These are phyloP conservation scores for Aquilaria agallochum DNA, from an alignment of 441 rosid genomes.

Conservation along the genomic window DNA sequence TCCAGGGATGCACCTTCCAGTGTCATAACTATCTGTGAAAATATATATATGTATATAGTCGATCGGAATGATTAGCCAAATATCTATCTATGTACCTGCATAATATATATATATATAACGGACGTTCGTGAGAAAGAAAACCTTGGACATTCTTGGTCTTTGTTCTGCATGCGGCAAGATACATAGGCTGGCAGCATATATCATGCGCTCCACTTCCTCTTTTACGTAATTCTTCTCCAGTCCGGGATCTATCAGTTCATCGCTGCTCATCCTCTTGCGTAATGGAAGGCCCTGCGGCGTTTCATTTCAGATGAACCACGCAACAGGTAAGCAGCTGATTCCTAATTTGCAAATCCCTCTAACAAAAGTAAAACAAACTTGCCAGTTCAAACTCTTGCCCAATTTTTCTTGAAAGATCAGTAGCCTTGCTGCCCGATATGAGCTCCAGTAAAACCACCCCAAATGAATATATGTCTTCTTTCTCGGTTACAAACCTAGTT, in stretches of 20 bases:
- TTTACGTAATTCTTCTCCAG: conserved; percentile 22
- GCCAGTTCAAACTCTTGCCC: conserved; percentile 48
- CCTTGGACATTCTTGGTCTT: conserved; percentile 47
- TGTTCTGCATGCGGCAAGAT: conserved; percentile 33
- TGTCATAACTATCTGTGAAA: conserved; percentile 41
- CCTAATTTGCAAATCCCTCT: neutral
- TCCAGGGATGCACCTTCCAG: conserved; percentile 38
- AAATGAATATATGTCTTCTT: conserved; percentile 51
- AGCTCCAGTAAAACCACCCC: conserved; percentile 52
- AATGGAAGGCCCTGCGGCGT: conserved; percentile 35
- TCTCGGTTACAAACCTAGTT: conserved; percentile 47
- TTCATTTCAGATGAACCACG: neutral
- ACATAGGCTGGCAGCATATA: conserved; percentile 46
- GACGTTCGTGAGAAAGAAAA: neutral
- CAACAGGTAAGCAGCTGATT: neutral
- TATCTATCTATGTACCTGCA: neutral
- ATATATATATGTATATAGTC: neutral
- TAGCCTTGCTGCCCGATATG: conserved; percentile 37
- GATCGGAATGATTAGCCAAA: neutral
- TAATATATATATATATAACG: neutral
- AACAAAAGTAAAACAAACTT: conserved; percentile 5
- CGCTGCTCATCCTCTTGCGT: conserved; percentile 24
- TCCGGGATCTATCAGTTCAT: conserved; percentile 35
- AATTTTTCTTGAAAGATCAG: conserved; percentile 37
- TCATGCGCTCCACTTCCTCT: conserved; percentile 37